These are phyloP conservation scores for Hypholoma fasciculare DNA, from an alignment of 768 basidiomycete species.

Conservation along the genomic window DNA sequence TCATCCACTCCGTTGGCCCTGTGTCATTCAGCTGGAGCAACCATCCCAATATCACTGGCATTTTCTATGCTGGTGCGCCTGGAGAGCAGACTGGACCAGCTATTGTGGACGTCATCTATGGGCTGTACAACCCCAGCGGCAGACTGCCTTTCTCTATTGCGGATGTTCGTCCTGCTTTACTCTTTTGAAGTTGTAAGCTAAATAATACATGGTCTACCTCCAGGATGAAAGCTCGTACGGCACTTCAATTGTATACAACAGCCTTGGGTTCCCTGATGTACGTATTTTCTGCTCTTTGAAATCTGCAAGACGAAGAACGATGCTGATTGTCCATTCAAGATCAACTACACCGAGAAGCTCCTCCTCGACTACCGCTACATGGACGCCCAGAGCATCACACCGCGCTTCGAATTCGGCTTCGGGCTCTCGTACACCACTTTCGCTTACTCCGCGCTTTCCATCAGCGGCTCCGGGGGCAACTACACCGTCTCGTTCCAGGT, in stretches of 20 bases:
- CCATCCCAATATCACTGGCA: conserved; percentile 71
- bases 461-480: conserved; percentile 30
- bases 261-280: conserved; percentile 39
- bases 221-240: conserved; percentile 41
- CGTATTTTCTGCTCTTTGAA: conserved; percentile 15
- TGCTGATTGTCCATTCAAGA: conserved; percentile 27
- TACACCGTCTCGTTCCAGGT: conserved; percentile 43
- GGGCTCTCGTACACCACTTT: conserved; percentile 78
- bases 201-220: neutral
- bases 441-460: conserved; percentile 52
- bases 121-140: conserved; percentile 73
- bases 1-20: conserved; percentile 78
- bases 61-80: conserved; percentile 53
- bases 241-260: conserved; percentile 43
- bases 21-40: conserved; percentile 73
- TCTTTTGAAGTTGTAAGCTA: neutral
- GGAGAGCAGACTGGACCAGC: conserved; percentile 82
- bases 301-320: conserved; percentile 3
- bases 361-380: conserved; percentile 70
- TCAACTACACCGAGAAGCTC: conserved; percentile 68
- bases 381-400: conserved; percentile 49
- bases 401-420: conserved; percentile 69
- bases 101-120: conserved; percentile 78
- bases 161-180: conserved; percentile 37
- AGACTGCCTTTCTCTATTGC: conserved; percentile 76